Base-by-base conservation (phyloP, 2,329 filamentous ascomycete species). In the Metarhizium album region DNA sequence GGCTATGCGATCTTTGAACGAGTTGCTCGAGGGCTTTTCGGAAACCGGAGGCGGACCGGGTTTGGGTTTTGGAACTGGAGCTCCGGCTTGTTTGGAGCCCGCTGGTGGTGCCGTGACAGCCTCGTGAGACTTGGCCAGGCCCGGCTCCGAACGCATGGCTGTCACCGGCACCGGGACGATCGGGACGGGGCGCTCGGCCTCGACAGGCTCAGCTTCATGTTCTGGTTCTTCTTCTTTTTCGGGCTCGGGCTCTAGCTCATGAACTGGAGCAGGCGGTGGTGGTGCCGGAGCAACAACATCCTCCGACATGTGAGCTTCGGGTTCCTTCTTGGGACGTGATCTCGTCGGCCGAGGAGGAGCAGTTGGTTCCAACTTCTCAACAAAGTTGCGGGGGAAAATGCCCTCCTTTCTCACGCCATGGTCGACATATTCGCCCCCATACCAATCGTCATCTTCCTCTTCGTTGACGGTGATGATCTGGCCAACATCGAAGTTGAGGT, bases 321-420 rank as follows among this genome's bases (percentile, higher is more conserved):
- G 56, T 33, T 69, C 67, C 64, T 82, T 86, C 73, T 85, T 90
- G 48, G 78, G 70, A 58, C 87, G 83, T 16, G 80, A 74, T 61
- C 93, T 83, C 55, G 80, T 78, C 52, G 93, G 93, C 53, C 93
- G 83, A 53, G 90, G 89, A 53, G 93, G 93, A 56, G 91, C 86
- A 51, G 83, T 86, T 37, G 93, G 93, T 67, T 97, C 91, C 69
- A 89, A 94, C 70, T 85, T 89, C 70, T 98, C 93, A 63, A 98
- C 93, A 65, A 98, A 98, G 71, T 97, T 98, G 66, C 86, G 85
- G 48, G 90, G 91, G 68, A 96, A 97, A 60, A 96, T 86, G 58
- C 91, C 91, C 63, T 90, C 83, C 64, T 83, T 80, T 68, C 84
- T 89, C 55, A 68, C 70, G 51, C 93, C 93, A 48, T 75, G 70